A percentile compares a stretch with the other conserved stretches of the same genome.
Evolutionary conservation across 192 early-diverging fungal genomes (phyloP).

Genomic region (Backusella westeae): DNA sequence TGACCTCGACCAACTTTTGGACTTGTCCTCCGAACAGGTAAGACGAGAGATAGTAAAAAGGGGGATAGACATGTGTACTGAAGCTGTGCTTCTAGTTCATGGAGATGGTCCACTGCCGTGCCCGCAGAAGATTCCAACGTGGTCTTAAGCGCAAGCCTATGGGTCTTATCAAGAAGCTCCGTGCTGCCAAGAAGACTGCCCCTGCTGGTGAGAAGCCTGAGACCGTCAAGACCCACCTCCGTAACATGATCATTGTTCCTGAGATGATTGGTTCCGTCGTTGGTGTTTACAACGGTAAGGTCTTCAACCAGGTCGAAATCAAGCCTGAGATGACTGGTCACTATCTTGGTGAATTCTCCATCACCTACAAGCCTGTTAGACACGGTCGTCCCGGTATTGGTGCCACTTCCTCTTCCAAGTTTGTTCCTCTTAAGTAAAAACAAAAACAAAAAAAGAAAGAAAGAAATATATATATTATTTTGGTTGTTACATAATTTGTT

Average conservation of each 20-base stretch:
- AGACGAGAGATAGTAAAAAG: background rate
- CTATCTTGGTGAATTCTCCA: slow-evolving; percentile 44
- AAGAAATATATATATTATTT: slow-evolving; percentile 1
- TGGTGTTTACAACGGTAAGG: slow-evolving; percentile 99
- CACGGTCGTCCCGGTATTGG: slow-evolving; percentile 99
- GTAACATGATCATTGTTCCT: slow-evolving; percentile 99
- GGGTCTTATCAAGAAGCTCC: slow-evolving; percentile 99
- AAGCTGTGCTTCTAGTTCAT: slow-evolving; percentile 60
- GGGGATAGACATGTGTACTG: background rate
- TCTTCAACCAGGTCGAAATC: slow-evolving; percentile 99
- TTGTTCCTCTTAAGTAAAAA: slow-evolving; percentile 83
- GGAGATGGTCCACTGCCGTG: slow-evolving; percentile 91
- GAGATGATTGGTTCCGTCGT: slow-evolving; percentile 98
- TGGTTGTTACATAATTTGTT: background rate
- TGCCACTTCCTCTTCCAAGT: slow-evolving; percentile 96
- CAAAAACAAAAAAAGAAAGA: background rate
- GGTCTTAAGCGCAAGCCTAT: slow-evolving; percentile 99
- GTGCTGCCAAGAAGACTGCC: slow-evolving; percentile 95
- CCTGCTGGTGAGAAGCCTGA: slow-evolving; percentile 89
- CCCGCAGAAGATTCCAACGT: slow-evolving; percentile 97
- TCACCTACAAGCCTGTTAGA: slow-evolving; percentile 98
- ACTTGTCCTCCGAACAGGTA: slow-evolving; percentile 84
- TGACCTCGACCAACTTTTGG: slow-evolving; percentile 95
- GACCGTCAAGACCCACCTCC: slow-evolving; percentile 97
- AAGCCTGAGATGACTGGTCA: slow-evolving; percentile 49